Conservation (phyloP, 306 rosid species). For the Calophaca sinica region DNA sequence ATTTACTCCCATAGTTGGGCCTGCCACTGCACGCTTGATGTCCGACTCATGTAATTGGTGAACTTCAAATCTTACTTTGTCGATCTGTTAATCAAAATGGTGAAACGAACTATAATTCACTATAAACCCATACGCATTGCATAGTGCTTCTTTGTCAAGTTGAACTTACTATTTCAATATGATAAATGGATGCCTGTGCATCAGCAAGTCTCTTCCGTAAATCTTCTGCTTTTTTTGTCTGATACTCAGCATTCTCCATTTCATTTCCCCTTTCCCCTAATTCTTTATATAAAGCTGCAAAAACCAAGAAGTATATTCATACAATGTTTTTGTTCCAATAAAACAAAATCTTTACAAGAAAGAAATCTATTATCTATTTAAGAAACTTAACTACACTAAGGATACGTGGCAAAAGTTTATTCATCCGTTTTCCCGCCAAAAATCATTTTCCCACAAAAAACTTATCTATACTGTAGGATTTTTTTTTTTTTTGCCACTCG, state of each 20-base stretch:
- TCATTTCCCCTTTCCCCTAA: constrained; percentile 90
- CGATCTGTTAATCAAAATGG: constrained; percentile 63
- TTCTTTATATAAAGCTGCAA: constrained; percentile 83
- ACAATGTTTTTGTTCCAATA: neutral
- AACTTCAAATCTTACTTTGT: constrained; percentile 63
- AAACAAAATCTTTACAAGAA: constrained; percentile 10
- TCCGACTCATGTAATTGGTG: constrained; percentile 62
- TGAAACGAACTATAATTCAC: constrained; percentile 29
- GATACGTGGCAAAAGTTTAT: no score
- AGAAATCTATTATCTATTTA: neutral
- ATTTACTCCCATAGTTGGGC: constrained; percentile 60
- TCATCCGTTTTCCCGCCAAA: no score
- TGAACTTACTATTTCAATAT: constrained; percentile 80
- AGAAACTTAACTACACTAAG: no score
- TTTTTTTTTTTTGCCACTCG: no score
- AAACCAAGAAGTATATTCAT: constrained; percentile 23
- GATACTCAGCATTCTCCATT: constrained; percentile 89
- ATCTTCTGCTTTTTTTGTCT: constrained; percentile 69
- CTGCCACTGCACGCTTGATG: constrained; percentile 64
- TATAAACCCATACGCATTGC: constrained; percentile 7
- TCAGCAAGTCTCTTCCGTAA: constrained; percentile 78
- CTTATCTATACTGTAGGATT: no score
- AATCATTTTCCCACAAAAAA: no score
- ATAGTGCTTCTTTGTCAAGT: constrained; percentile 33
- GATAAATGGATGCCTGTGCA: constrained; percentile 85